phyloP scores from a whole-genome alignment of 345 rosid species.

The Ricinus communis region DNA sequence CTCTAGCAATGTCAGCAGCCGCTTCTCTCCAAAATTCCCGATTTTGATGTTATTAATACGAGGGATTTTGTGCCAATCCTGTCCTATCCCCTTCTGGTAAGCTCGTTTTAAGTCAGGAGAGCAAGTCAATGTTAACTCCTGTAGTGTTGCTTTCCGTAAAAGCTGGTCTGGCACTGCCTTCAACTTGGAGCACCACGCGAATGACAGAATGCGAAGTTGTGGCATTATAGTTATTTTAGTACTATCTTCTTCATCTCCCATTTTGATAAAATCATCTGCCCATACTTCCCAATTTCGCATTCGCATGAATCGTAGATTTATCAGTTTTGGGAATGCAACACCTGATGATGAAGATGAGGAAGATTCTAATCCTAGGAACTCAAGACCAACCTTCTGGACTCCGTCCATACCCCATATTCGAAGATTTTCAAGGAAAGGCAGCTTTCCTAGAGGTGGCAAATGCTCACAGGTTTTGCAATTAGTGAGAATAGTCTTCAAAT shows the following conservation, averaged over 20 bases:
- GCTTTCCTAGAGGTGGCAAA: slow-evolving; percentile 1
- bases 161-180: neutral
- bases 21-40: slow-evolving; percentile 8
- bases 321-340: slow-evolving; percentile 10
- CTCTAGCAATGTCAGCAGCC: neutral
- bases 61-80: neutral
- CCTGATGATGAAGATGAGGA: neutral
- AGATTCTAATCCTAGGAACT: neutral
- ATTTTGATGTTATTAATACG: neutral
- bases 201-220: neutral
- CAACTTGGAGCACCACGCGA: neutral
- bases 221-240: neutral
- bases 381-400: neutral
- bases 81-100: neutral
- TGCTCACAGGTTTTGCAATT: slow-evolving; percentile 3
- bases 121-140: neutral
- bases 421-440: neutral
- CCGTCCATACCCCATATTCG: slow-evolving; percentile 7
- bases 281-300: slow-evolving; percentile 7
- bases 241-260: too few species aligned
- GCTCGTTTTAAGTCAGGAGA: neutral
- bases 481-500: neutral
- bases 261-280: neutral
- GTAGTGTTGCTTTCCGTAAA: neutral
- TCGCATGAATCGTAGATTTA: neutral